Conservation (phyloP, 371 early-diverging fungal genomes). For the Haplosporangium sp. region DNA sequence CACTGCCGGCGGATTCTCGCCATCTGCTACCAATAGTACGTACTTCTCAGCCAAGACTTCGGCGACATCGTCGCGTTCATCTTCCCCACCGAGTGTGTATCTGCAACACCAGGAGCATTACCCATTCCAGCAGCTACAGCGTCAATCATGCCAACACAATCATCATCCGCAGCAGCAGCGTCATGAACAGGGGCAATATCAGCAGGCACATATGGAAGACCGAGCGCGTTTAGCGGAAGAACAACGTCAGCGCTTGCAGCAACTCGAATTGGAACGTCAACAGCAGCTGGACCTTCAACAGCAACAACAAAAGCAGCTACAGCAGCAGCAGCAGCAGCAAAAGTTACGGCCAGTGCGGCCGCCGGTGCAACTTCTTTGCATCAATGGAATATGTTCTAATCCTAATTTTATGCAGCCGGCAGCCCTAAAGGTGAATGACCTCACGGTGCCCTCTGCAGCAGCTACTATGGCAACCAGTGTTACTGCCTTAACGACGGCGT, state of each 20-base stretch:
- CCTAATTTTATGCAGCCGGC: background rate
- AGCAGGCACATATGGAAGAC: background rate
- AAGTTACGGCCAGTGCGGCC: slow-evolving; percentile 7
- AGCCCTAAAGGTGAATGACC: background rate
- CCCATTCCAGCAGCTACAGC: background rate
- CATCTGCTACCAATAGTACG: too few relatives aligned
- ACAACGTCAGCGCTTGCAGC: slow-evolving; percentile 5
- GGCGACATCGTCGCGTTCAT: slow-evolving; percentile 27
- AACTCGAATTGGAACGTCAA: too few relatives aligned
- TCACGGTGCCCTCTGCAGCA: background rate
- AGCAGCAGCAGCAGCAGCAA: slow-evolving; percentile 5
- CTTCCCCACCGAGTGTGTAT: slow-evolving; percentile 24
- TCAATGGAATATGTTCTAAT: background rate
- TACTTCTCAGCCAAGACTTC: slow-evolving; percentile 16
- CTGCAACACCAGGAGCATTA: slow-evolving; percentile 4
- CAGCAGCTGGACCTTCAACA: slow-evolving; percentile 2
- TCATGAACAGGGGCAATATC: background rate
- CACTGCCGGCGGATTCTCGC: too few relatives aligned
- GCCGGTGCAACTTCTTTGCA: too few relatives aligned
- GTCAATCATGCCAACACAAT: slow-evolving; percentile 5
- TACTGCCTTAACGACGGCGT: background rate
- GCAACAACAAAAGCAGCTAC: slow-evolving; percentile 1
- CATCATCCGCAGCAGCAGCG: slow-evolving; percentile 1
- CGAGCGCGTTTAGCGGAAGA: slow-evolving; percentile 2
- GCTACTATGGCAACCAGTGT: background rate